phyloP scores from a whole-genome alignment of 202 grass and related monocot species.

The Brachypodium distachyon region DNA sequence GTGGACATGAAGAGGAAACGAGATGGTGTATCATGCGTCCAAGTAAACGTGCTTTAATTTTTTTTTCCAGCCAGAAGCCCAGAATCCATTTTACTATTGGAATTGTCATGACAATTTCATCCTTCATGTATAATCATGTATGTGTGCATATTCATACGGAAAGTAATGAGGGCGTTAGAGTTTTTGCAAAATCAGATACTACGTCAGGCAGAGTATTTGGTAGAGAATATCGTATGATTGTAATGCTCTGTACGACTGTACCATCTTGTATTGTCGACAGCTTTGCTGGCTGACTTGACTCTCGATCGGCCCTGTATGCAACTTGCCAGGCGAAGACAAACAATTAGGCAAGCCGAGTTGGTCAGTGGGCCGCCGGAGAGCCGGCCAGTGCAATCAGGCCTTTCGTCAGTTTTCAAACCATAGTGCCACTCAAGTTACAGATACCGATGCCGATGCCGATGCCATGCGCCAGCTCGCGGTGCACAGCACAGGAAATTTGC shows the following conservation, averaged over 20 bases:
- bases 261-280: not conserved
- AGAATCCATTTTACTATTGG: no score
- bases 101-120: no score
- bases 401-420: not conserved
- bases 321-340: not conserved
- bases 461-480: not conserved
- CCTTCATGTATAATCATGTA: no score
- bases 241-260: not conserved
- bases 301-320: not conserved
- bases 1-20: no score
- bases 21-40: no score
- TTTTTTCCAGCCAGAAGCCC: no score
- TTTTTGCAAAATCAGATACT: no score
- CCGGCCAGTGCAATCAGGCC: not conserved
- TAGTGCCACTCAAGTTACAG: no score
- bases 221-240: not conserved
- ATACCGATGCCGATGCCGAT: no score
- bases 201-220: not conserved
- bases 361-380: not conserved
- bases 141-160: no score
- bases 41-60: no score
- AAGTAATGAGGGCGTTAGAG: no score
- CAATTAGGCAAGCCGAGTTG: slow-evolving; percentile 1
- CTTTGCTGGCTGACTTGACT: not conserved
- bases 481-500: not conserved